Percentiles rank a stretch among this genome's conserved stretches.
Conservation (phyloP, 805 yeast genomes). For the Ogataea henricii region DNA sequence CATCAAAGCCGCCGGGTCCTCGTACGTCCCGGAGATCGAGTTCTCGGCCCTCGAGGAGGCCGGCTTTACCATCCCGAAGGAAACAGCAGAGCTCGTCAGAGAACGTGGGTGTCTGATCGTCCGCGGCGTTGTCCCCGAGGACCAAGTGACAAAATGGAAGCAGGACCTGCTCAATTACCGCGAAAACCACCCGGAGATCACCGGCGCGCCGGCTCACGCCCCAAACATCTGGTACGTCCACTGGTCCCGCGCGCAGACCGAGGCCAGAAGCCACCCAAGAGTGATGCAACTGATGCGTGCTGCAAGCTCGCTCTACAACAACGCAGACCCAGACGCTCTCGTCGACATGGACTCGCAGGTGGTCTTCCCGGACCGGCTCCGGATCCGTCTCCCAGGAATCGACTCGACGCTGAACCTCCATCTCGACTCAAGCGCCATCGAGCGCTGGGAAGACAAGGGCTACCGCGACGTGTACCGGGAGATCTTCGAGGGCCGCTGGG, state of each 20-base stretch:
- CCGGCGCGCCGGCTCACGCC: constrained; percentile 30
- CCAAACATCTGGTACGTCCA: constrained; percentile 36
- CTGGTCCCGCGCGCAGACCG: constrained; percentile 42
- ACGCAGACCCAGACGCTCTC: constrained; percentile 26
- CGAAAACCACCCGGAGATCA: constrained; percentile 32
- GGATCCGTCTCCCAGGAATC: constrained; percentile 44
- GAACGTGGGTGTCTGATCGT: constrained; percentile 35
- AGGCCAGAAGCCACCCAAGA: constrained; percentile 42
- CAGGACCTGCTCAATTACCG: constrained; percentile 26
- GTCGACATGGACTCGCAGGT: constrained; percentile 37
- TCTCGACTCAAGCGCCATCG: constrained; percentile 43
- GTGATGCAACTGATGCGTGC: constrained; percentile 30
- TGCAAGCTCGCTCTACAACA: constrained; percentile 12
- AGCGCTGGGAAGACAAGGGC: constrained; percentile 47
- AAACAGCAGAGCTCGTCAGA: constrained; percentile 11
- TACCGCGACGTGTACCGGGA: constrained; percentile 39
- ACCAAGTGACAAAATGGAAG: constrained; percentile 27
- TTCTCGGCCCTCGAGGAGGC: constrained; percentile 24
- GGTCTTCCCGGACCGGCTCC: constrained; percentile 43
- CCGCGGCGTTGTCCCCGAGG: constrained; percentile 33
- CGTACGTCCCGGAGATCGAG: constrained; percentile 28
- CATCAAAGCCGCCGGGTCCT: constrained; percentile 26
- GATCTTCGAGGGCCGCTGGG: constrained; percentile 45
- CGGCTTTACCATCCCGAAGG: constrained; percentile 8
- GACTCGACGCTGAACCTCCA: constrained; percentile 39